phyloP scores from a whole-genome alignment of 441 rosid species.

The Pelargonium australe region DNA sequence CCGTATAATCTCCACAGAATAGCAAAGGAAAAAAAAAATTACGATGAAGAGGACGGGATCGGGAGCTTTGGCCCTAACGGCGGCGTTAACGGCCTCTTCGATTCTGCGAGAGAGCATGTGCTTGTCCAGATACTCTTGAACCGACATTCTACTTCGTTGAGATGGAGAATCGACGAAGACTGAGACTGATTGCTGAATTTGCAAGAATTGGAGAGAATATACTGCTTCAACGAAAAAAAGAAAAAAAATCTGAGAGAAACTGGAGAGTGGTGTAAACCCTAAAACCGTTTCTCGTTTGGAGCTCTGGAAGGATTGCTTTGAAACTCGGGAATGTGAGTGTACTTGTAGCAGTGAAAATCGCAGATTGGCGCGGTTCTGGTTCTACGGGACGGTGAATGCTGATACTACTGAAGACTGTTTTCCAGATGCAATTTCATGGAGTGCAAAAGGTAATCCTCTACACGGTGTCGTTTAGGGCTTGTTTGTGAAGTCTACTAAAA shows the following conservation, averaged over 20 bases:
- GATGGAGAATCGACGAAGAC: slow-evolving; percentile 1
- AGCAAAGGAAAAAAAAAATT: slow-evolving; percentile 8
- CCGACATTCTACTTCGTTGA: slow-evolving; percentile 50
- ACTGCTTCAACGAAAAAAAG: background rate
- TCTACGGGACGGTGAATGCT: background rate
- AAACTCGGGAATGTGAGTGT: too few species aligned
- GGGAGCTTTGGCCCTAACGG: slow-evolving; percentile 83
- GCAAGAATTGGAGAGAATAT: background rate
- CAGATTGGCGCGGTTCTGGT: background rate
- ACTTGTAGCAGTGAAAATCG: background rate
- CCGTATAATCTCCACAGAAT: background rate
- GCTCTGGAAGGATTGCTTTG: background rate
- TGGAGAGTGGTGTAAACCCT: background rate
- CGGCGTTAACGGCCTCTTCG: slow-evolving; percentile 98
- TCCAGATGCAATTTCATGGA: too few species aligned
- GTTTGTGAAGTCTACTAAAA: too few species aligned
- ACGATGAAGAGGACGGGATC: slow-evolving; percentile 98
- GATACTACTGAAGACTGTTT: too few species aligned
- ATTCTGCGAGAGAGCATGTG: slow-evolving; percentile 87
- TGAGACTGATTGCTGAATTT: background rate
- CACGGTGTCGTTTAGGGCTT: too few species aligned
- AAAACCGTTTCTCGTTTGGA: background rate
- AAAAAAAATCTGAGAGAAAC: background rate
- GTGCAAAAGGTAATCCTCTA: too few species aligned
- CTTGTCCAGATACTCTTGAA: slow-evolving; percentile 88